These are phyloP conservation scores for Isabelozyma rhagii DNA, from an alignment of 805 yeast genomes.

Conservation along the genomic window DNA sequence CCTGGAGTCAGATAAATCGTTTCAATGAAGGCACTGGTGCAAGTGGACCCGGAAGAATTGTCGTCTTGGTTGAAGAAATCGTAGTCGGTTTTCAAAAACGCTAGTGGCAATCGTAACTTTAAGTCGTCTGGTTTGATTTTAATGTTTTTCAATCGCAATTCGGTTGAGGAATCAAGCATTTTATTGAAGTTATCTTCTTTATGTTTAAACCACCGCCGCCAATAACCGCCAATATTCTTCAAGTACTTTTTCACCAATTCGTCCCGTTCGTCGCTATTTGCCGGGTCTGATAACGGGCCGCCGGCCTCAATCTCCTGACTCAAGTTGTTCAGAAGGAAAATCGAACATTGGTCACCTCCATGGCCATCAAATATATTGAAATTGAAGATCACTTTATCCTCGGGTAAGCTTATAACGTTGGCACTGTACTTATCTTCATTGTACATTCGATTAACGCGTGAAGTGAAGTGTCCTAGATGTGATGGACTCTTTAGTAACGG, in stretches of 20 bases:
- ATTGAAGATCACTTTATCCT: constrained; percentile 43
- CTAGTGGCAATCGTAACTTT: constrained; percentile 55
- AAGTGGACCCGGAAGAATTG: constrained; percentile 63
- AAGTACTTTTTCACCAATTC: constrained; percentile 54
- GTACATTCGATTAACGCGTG: constrained; percentile 68
- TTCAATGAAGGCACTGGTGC: constrained; percentile 62
- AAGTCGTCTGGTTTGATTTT: constrained; percentile 49
- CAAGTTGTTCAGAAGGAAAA: constrained; percentile 53
- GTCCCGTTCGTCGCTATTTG: constrained; percentile 27
- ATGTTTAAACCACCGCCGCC: constrained; percentile 71
- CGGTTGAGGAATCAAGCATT: constrained; percentile 18
- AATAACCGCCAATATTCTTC: constrained; percentile 71
- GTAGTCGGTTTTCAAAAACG: constrained; percentile 66
- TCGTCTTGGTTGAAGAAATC: constrained; percentile 44
- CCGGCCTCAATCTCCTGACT: constrained; percentile 49
- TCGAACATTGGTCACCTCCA: constrained; percentile 79
- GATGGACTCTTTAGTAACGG: constrained; percentile 64
- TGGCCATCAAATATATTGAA: constrained; percentile 91
- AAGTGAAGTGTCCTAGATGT: constrained; percentile 74
- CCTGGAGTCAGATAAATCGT: constrained; percentile 35
- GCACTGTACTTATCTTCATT: constrained; percentile 84
- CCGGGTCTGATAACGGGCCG: constrained; percentile 17
- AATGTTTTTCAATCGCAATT: constrained; percentile 7
- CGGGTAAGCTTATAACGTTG: constrained; percentile 44
- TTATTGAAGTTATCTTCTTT: constrained; percentile 28